Evolutionary conservation across 129 eudicot species (phyloP), one percentile per base, ranked within the genome.

Genomic region (Lactuca saligna): DNA sequence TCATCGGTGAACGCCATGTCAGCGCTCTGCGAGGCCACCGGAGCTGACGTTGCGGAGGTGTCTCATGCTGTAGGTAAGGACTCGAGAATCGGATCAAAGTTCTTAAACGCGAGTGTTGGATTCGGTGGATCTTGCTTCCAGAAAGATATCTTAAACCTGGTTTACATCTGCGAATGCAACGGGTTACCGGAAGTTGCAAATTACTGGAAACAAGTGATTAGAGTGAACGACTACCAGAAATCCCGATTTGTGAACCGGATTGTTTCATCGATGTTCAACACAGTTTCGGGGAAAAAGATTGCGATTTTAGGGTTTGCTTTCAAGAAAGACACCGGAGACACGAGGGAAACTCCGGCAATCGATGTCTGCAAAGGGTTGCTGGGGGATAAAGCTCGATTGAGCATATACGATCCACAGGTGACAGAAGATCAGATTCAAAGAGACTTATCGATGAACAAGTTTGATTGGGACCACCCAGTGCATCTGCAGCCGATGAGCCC

Each of bases 81-180:
- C 86, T 69, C 85, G 1, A 72, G 96, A 53, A 85, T 88, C 49
- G 91, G 96, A n/a, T 62, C 82, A 3, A 88, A 88, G 78, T 88
- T 88, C 53, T 80, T 88, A 39, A 88, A 80, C 17, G 76, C 96
- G 2, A 88, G 96, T 69, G 96, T 88, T 50, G 96, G 96, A 0
- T 88, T 85, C 38, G 96, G 96, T 16, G 96, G 95, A 3, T 88
- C 95, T 5, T 88, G 95, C 51, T 88, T 88, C 80, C 95, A 88
- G 57, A 88, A 88, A 70, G 96, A 88, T 50, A 88, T 88, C 13
- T 86, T 88, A 44, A 88, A 88, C 73, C 61, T 85, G 76, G 85
- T 88, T 55, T 88, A 88, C 85, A 88, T 88, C 35, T 85, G 96
- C 7, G 91, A 88, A 79, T 88, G 96, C 66, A 88, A 83, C 54